phyloP scores from a whole-genome alignment of 768 basidiomycete genomes.

The Mycena pura region DNA sequence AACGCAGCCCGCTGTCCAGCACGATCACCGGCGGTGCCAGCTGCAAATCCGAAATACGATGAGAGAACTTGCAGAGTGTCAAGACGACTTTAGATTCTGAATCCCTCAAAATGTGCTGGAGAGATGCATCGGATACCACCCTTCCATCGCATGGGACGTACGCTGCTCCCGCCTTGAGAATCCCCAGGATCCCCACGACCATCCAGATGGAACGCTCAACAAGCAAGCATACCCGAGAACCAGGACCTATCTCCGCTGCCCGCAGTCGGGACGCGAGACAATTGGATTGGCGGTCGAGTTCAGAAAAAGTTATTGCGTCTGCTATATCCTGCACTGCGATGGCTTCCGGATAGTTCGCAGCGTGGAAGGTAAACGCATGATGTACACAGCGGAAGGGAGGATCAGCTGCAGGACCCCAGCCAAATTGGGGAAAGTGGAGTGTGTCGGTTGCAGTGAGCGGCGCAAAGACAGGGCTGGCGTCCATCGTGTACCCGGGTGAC shows the following conservation, averaged over 20 bases:
- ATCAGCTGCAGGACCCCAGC: conserved; percentile 45
- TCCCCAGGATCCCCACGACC: conserved; percentile 59
- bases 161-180: conserved; percentile 63
- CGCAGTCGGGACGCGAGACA: conserved; percentile 17
- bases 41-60: conserved; percentile 41
- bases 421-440: conserved; percentile 51
- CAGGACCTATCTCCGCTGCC: conserved; percentile 47
- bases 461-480: conserved; percentile 22
- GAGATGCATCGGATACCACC: conserved; percentile 60
- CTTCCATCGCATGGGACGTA: conserved; percentile 67
- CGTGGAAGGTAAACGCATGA: conserved; percentile 60
- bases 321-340: conserved; percentile 59
- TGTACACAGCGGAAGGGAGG: conserved; percentile 58
- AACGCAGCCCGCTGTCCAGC: conserved; percentile 42
- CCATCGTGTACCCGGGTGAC: conserved; percentile 25
- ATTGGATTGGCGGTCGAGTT: conserved; percentile 48
- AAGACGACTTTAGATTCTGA: conserved; percentile 52
- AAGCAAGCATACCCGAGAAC: conserved; percentile 61
- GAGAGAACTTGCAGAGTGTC: conserved; percentile 47
- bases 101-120: conserved; percentile 57
- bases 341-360: conserved; percentile 45
- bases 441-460: conserved; percentile 48
- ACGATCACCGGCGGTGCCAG: conserved; percentile 27
- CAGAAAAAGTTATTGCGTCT: conserved; percentile 54
- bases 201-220: conserved; percentile 60